Evolutionary conservation across 192 early-diverging fungal genomes (phyloP), one percentile per base, ranked within the genome.

Genomic region (Backusella parvicylindrica): DNA sequence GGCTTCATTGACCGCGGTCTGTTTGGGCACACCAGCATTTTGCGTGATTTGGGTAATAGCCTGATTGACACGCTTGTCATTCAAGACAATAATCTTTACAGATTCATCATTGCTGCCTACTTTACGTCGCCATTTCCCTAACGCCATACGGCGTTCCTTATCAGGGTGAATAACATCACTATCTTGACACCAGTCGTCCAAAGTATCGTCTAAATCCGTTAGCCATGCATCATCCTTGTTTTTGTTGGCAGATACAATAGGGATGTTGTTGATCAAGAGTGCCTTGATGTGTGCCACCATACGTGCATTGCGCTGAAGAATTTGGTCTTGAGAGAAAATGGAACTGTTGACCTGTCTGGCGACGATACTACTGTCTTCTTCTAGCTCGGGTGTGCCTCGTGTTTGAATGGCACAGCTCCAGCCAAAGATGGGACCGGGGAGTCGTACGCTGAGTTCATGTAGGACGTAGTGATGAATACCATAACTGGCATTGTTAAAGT

Each of bases 121-220:
- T 15, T 79, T 82, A 28, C 50, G 38, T 41, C 75, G 73, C 81
- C 81, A 82, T 56, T 76, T 79, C 0, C 81, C 81, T n/a, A 82
- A 47, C 6, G 72, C 64, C 21, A 73, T 40, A 13, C 75, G 26
- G 4, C 49, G n/a, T 21, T 74, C 77, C 6, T 68, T 53, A 40
- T 80, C 75, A 1, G 60, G 16, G 2, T 47, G 33, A 2, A 77
- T 15, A 0, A 79, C 40, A n/a, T 64, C 36, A 4, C 38, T 37
- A 56, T 82, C 81, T 18, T 82, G 74, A 23, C 64, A 75, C 81
- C 81, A 82, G 37, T 82, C 81, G 32, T 78, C 81, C 56, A 82
- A 47, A 15, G 49, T 28, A 64, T 78, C 74, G 23, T 82, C 81
- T 26, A 82, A 1, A 77, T 82, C 81, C 0, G 36, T 66, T 21